Evolutionary conservation across 176 grass and related monocot species (phyloP).

Genomic region (Saccharum officinarum): DNA sequence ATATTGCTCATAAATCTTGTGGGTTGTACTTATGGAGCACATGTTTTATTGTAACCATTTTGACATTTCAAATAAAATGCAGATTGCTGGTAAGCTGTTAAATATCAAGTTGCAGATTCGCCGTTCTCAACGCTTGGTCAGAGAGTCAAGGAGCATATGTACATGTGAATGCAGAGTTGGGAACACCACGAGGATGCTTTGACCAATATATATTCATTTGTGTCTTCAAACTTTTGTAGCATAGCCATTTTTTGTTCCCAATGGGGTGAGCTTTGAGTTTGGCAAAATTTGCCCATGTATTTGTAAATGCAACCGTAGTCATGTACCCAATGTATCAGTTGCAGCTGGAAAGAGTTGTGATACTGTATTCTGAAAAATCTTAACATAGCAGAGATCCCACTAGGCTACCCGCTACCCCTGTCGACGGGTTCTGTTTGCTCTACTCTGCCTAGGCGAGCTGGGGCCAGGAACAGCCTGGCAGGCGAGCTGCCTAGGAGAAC

Average conservation of each 20-base stretch:
- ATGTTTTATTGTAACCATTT: background rate
- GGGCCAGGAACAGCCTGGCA: no score
- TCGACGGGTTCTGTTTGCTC: no score
- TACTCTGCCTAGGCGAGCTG: no score
- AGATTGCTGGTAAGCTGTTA: slow-evolving; percentile 90
- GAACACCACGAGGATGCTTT: slow-evolving; percentile 55
- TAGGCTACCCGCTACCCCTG: no score
- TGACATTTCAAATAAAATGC: slow-evolving; percentile 23
- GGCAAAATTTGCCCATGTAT: background rate
- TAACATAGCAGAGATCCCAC: background rate
- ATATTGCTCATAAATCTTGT: background rate
- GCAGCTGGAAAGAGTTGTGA: background rate
- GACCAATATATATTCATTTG: background rate
- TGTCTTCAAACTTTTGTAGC: background rate
- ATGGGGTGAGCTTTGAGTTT: background rate
- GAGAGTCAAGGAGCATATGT: slow-evolving; percentile 72
- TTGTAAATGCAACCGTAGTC: background rate
- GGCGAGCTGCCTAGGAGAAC: background rate
- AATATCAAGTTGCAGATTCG: slow-evolving; percentile 84
- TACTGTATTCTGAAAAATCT: background rate
- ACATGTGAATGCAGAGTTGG: slow-evolving; percentile 63
- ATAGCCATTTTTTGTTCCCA: slow-evolving; percentile 1
- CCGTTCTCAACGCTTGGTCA: slow-evolving; percentile 62
- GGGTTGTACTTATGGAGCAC: background rate
- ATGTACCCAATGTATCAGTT: background rate